Percentiles rank a stretch among this genome's conserved stretches.
Conservation (phyloP, 441 rosid genomes). For the Erodium chrysanthum region DNA sequence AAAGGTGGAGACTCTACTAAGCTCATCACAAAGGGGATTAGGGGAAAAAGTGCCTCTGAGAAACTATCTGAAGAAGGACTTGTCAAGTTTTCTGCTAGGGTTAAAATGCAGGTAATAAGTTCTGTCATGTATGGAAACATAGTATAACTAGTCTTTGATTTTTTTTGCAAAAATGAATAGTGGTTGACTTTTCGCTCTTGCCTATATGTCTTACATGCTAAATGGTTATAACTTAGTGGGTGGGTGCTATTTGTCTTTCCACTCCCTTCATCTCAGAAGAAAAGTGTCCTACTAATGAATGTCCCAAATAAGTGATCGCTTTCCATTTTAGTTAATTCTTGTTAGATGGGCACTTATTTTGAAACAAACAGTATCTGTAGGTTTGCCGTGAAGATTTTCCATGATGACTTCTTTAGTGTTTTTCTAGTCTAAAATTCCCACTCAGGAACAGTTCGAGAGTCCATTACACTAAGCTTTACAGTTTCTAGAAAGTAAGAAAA, state of each 20-base stretch:
- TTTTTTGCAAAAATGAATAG: not conserved
- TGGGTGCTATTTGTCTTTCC: too few relatives aligned
- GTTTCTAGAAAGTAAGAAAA: not conserved
- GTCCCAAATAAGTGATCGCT: too few relatives aligned
- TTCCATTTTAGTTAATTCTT: not conserved
- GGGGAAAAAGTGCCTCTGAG: slow-evolving; percentile 70
- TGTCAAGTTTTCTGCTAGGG: slow-evolving; percentile 73
- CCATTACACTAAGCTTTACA: too few relatives aligned
- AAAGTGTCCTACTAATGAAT: too few relatives aligned
- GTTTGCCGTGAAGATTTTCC: not conserved
- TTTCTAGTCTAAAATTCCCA: not conserved
- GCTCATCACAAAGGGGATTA: slow-evolving; percentile 59
- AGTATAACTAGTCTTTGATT: not conserved
- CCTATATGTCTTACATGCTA: not conserved
- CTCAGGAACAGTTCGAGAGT: not conserved
- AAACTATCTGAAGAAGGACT: slow-evolving; percentile 87
- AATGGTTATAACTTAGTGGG: too few relatives aligned
- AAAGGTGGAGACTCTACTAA: slow-evolving; percentile 77
- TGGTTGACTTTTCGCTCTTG: not conserved
- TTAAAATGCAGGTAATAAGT: slow-evolving; percentile 63
- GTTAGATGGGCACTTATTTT: not conserved
- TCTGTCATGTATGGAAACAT: slow-evolving; percentile 3
- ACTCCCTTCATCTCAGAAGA: too few relatives aligned
- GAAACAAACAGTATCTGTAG: not conserved
- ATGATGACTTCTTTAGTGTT: not conserved